Base-by-base conservation (phyloP, 345 rosid genomes). In the Salix arbutifolia region DNA sequence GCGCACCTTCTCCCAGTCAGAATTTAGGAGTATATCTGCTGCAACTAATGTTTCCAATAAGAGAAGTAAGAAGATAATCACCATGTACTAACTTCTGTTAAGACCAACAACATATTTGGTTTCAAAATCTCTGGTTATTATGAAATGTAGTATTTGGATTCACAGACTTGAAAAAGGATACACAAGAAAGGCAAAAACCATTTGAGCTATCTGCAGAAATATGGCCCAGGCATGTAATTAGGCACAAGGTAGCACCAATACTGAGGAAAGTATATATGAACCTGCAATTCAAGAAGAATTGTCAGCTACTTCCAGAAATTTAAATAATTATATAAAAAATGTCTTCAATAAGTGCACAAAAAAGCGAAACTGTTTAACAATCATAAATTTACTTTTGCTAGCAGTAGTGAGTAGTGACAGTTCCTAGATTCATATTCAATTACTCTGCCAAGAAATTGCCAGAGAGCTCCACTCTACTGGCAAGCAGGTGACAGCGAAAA, bases 1-100 rank as follows among this genome's bases (percentile, higher is more conserved):
- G 8, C 3, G 7, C 74, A 85, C 93, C 85, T 85, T 81, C 72
- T 85, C 87, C 93, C 92, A 86, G 19, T 85, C 84, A 40, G 90
- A 84, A 60, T 89, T 89, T 14, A 89, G 85, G 73, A 78, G 78
- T 23, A 89, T 53, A 73, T 89, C 89, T 35, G 85, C 87, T 44
- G 86, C 77, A 56, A 85, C 73, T 18, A 46, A 83, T 33, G 74
- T 74, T 78, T 88, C 91, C 58, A 84, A 18, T 68, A 86, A 77
- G 23, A 89, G 72, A 82, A 87, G 78, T 69, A 81, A 69, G 35
- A 72, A 81, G 76, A 88, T 81, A 53, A 85, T 65, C 38, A 74
- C 69, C 81, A 78, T 75, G 40, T 87, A 84, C 90, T 87, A 19
- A 38, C 14, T 66, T 62, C 65, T 31, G 42, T 81, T 67, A 81